Evolutionary conservation across 169 alveolate genomes (phyloP), one percentile per base, ranked within the genome.

Genomic region (Cardiosporidium cionae): DNA sequence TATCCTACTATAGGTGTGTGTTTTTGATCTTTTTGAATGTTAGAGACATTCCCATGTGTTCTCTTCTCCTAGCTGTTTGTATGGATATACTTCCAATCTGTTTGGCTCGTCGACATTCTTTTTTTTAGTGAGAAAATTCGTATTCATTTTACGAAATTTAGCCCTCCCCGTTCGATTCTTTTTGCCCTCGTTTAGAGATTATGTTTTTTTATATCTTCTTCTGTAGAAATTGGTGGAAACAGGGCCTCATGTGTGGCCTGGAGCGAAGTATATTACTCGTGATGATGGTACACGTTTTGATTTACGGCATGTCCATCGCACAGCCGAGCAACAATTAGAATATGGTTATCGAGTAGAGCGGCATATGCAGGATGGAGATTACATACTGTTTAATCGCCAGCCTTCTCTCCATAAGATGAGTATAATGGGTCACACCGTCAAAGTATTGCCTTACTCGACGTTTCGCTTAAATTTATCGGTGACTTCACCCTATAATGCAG

Each of bases 391-490:
- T 85, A 98, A 98, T 89, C 89, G 99, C 36, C 98, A 98, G 86
- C 99, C 99, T 0, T 94, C 99, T n/a, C 85, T 98, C 73, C 99
- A 98, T 90, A 98, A 97, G 87, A 97, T 98, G 99, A 91, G 98
- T 85, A 95, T 98, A 87, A 98, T 98, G 99, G 99, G 99, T 0
- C 99, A 98, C 86, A 84, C 79, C 27, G 90, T 93, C 28, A 96
- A 94, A 86, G 94, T 98, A 3, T 88, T 98, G 72, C 99, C 99
- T 0, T 96, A 93, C 82, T 94, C 99, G 31, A 98, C 99, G 6
- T 97, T 98, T 90, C 91, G 99, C 65, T 85, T 97, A 67, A 98
- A 98, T 90, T 89, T 97, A 74, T 93, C 98, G 4, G 99, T 96
- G 36, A 96, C 99, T 23, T 91, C 99, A 16, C 99, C 99, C 1